Conservation (phyloP, 805 yeast species). For the Schizosaccharomyces lindneri region DNA sequence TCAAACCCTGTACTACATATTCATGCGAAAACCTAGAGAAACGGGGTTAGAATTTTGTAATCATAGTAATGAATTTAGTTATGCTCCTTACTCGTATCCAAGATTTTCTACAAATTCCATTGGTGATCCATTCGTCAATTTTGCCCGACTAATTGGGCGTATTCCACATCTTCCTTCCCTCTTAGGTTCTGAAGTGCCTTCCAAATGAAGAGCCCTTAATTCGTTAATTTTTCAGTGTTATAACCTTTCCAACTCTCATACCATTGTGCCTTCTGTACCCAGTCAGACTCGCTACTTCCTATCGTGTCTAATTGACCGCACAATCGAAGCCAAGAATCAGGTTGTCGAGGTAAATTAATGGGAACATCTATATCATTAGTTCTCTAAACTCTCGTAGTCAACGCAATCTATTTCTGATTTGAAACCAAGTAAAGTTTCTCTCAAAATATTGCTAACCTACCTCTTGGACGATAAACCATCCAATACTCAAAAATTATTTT, state of each 20-base stretch:
- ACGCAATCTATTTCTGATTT: background rate
- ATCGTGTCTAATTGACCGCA: background rate
- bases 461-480: background rate
- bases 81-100: background rate
- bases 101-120: background rate
- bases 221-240: background rate
- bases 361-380: background rate
- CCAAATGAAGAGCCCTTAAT: background rate
- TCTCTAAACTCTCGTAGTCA: background rate
- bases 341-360: background rate
- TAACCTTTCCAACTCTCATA: background rate
- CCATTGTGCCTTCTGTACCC: background rate
- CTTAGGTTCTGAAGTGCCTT: background rate
- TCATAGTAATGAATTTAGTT: background rate
- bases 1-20: background rate
- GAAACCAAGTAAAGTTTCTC: background rate
- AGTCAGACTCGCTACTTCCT: background rate
- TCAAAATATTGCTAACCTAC: background rate
- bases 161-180: background rate
- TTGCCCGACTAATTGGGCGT: background rate
- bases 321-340: background rate
- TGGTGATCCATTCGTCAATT: background rate
- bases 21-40: background rate
- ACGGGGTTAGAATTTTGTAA: background rate
- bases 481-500: background rate